A percentile compares a stretch with the other conserved stretches of the same genome.
phyloP scores from a whole-genome alignment of 1,139 yeast species.

The Sugiyamaella novakii region DNA sequence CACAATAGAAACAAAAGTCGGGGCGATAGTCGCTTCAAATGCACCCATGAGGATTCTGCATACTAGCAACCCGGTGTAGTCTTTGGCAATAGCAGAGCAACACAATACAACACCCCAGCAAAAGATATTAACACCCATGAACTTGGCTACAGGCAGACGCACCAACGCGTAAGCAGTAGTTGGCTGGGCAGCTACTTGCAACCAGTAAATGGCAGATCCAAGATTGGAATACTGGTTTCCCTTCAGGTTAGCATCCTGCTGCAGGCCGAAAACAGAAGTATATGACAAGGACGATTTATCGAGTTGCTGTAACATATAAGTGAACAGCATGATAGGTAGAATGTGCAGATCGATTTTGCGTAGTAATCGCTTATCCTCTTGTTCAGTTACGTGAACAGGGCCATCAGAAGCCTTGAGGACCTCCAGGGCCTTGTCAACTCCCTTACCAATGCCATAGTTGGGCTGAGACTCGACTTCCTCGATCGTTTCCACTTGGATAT shows the following conservation, averaged over 20 bases:
- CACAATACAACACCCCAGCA: constrained; percentile 56
- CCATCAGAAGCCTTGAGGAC: constrained; percentile 15
- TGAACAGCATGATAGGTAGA: constrained; percentile 45
- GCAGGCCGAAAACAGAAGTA: constrained; percentile 64
- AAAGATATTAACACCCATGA: constrained; percentile 49
- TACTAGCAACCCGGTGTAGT: constrained; percentile 53
- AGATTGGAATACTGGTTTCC: constrained; percentile 54
- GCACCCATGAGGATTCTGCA: constrained; percentile 56
- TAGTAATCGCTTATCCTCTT: too few species aligned
- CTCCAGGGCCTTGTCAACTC: constrained; percentile 9
- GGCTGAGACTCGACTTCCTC: constrained; percentile 2
- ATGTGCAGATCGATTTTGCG: constrained; percentile 58
- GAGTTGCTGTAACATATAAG: constrained; percentile 61
- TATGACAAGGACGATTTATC: constrained; percentile 63
- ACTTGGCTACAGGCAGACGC: constrained; percentile 56
- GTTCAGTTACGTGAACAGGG: constrained; percentile 1
- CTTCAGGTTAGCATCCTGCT: constrained; percentile 41
- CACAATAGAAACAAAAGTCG: constrained; percentile 55
- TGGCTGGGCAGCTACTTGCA: constrained; percentile 54
- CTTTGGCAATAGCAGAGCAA: constrained; percentile 51
- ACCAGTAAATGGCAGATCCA: constrained; percentile 62
- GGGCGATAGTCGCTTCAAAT: constrained; percentile 59
- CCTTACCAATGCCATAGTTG: not conserved
- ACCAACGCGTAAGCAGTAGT: constrained; percentile 59
- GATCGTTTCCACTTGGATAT: constrained; percentile 4